Evolutionary conservation across 371 early-diverging fungal genomes (phyloP).

Genomic region (Rhizomucor miehei): DNA sequence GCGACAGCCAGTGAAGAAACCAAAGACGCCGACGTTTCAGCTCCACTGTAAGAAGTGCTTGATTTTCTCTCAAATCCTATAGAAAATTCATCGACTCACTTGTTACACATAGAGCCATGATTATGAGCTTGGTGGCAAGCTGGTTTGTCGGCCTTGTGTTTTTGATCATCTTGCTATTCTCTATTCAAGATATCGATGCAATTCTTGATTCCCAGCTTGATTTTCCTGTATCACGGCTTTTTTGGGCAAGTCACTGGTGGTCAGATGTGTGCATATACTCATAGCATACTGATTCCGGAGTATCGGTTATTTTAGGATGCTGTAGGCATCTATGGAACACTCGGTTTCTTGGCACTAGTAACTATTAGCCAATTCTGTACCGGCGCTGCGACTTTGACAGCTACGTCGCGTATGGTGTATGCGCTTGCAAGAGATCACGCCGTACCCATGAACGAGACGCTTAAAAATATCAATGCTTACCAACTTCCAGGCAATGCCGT

Average conservation of each 20-base stretch:
- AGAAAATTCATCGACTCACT: too few relatives aligned
- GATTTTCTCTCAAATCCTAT: too few relatives aligned
- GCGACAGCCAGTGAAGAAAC: conserved; percentile 45
- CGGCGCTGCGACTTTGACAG: conserved; percentile 47
- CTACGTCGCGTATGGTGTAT: conserved; percentile 65
- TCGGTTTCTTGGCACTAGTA: conserved; percentile 44
- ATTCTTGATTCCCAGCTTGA: conserved; percentile 26
- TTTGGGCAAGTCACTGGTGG: conserved; percentile 27
- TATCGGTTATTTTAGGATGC: conserved; percentile 37
- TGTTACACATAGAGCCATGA: conserved; percentile 42
- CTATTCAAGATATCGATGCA: conserved; percentile 37
- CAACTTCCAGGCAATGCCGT: conserved; percentile 42
- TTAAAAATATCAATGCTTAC: conserved; percentile 31
- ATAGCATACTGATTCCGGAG: background rate
- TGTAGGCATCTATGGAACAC: conserved; percentile 38
- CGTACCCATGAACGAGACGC: conserved; percentile 27
- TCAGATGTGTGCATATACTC: too few relatives aligned
- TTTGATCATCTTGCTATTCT: conserved; percentile 31
- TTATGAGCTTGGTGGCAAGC: conserved; percentile 30
- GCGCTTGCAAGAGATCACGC: conserved; percentile 69
- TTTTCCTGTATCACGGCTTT: conserved; percentile 43
- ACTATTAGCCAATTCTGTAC: conserved; percentile 58
- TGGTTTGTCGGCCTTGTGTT: conserved; percentile 40
- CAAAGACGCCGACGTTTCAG: conserved; percentile 37
- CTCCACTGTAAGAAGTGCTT: conserved; percentile 38